Base-by-base conservation (phyloP, 108 stramenopile genomes). In the Parmales sp. region DNA sequence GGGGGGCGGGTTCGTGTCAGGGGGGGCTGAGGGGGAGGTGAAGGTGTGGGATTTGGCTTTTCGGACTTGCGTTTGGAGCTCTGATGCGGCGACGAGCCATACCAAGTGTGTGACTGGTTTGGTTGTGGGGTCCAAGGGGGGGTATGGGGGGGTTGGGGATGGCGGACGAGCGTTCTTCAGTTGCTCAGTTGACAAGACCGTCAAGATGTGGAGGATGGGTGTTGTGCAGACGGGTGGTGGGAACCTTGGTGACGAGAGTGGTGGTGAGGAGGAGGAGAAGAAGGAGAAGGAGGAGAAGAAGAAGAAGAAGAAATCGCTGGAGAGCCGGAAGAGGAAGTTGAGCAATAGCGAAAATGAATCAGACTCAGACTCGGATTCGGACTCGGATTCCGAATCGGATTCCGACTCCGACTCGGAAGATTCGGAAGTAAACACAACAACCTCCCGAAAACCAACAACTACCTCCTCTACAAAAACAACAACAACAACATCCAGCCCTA, bases 31-130 rank as follows among this genome's bases (percentile, higher is more conserved):
- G 76, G 98, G 98, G 11, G 84, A 86, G 26, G 71, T 97, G 1
- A 69, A 85, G 13, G 79, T 95, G 44, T 99, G 98, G 98, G 98
- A 99, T 80, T 66, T 99, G 51, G 78, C 88, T 9, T 74, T 74
- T 45, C 76, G 89, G 19, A 74, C 69, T 2, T 88, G 86, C 63
- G 90, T 97, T 22, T 84, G 91, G 73, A 69, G 60, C 29, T 71
- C 88, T 44, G 73, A 77, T n/a, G n/a, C n/a, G n/a, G n/a, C n/a
- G 41, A 88, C 86, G 25, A 93, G 80, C 5, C 94, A 94, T 77
- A 49, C 72, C 5, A 67, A 85, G 36, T 71, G 70, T 18, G 83
- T 91, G 8, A 82, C 75, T 43, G 93, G 90, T 18, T 1, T 89
- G 37, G 80, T 76, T 20, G 84, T 93, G 78, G 81, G 78, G 23